Base-by-base conservation (phyloP, 257 asterid genomes). In the Asclepias syriaca region DNA sequence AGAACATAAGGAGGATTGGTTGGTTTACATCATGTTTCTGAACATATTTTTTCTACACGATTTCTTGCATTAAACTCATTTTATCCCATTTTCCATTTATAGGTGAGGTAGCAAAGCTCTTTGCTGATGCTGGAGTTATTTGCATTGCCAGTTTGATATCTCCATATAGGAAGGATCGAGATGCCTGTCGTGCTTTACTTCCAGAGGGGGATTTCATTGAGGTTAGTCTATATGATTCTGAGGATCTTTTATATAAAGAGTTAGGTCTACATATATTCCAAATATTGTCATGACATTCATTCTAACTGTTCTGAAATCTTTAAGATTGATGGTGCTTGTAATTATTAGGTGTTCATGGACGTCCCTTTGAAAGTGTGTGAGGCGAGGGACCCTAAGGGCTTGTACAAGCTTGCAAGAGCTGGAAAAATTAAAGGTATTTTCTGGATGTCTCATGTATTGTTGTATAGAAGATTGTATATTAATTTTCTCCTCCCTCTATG, bases 61-160 rank as follows among this genome's bases (percentile, higher is more conserved):
- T 43, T 37, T 60, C 45, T 19, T 21, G 6, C 57, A 15, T 3
- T 9, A 22, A 68, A 45, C 54, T 46, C 69, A 24, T 57, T 50
- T 29, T 34, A 7, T 66, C 56, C 13, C 43, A 24, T 67, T 56
- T 48, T 43, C 48, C 32, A 59, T 39, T 15, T 68, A 29, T 81
- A 95, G 99, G 99, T n/a, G 98, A 95, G 86, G 99, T 92, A 63
- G 96, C 96, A 37, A 95, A 95, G 92, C 96, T 95, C 75, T 95
- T 95, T 79, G 89, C 96, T 21, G 99, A 95, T 84, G 92, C 98
- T 83, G 99, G 99, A 73, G 84, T 92, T 40, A 92, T 95, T 76
- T 92, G 98, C 84, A 92, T 95, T 72, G 99, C 98, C 45, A 88
- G 99, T 83, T 84, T 95, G 83, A 90, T 95, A 87, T 95, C 99